Evolutionary conservation across 306 rosid species (phyloP).

Genomic region (Oemleria cerasiformis): DNA sequence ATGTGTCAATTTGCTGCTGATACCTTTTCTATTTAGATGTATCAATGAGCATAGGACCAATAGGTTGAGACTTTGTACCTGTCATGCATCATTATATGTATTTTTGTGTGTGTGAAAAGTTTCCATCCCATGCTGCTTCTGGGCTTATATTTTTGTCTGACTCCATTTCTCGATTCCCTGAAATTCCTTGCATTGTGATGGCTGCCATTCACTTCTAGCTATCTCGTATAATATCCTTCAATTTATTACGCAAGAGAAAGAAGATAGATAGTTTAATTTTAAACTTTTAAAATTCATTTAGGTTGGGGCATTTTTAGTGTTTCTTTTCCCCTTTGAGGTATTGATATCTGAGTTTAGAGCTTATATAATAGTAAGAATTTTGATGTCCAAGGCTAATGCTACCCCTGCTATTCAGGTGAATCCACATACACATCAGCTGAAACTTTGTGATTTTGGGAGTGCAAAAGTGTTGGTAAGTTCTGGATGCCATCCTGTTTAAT

Average conservation of each 20-base stretch:
- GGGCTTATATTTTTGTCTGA: background rate
- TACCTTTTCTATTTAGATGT: background rate
- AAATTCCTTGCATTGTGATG: background rate
- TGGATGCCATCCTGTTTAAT: slow-evolving; percentile 22
- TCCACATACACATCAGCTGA: slow-evolving; percentile 97
- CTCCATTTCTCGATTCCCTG: background rate
- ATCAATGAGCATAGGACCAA: too few relatives aligned
- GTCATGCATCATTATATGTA: background rate
- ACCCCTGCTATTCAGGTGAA: slow-evolving; percentile 65
- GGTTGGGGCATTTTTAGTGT: background rate
- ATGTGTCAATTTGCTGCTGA: background rate
- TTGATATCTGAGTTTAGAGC: background rate
- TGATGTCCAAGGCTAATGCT: slow-evolving; percentile 10
- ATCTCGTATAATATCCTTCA: background rate
- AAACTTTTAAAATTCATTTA: background rate
- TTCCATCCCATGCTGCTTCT: background rate
- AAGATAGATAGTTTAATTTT: background rate
- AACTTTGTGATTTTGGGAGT: slow-evolving; percentile 97
- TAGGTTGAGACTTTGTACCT: background rate
- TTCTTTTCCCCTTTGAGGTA: background rate
- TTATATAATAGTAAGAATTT: background rate
- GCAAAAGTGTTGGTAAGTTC: slow-evolving; percentile 90
- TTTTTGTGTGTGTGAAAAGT: background rate
- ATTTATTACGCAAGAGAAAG: background rate
- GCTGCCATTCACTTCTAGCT: background rate